These are phyloP conservation scores for Mentha longifolia DNA, from an alignment of 257 asterid species.

Conservation along the genomic window DNA sequence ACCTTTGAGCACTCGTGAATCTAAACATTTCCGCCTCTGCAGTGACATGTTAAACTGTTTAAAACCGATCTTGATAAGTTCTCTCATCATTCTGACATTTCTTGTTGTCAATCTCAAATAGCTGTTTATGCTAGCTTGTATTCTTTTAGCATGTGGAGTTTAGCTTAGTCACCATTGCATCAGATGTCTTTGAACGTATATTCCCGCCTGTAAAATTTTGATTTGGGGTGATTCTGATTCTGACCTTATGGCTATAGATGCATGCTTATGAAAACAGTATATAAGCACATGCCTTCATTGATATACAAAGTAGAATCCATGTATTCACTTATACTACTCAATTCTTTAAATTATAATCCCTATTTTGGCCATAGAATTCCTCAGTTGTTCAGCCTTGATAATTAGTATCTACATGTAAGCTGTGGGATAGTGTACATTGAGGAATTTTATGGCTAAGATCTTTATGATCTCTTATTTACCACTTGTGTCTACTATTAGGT, in stretches of 20 bases:
- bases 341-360: not conserved
- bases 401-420: constrained; percentile 4
- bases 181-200: not conserved
- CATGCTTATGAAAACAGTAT: constrained; percentile 22
- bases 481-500: not conserved
- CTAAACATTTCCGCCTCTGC: not conserved
- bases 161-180: constrained; percentile 16
- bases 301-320: not conserved
- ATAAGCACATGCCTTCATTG: constrained; percentile 20
- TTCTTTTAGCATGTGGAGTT: constrained; percentile 8
- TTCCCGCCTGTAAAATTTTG: not conserved
- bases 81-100: not conserved
- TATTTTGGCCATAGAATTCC: not conserved
- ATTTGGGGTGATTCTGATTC: not conserved
- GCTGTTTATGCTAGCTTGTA: not conserved
- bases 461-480: not conserved
- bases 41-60: not conserved
- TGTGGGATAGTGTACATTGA: not conserved
- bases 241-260: not conserved
- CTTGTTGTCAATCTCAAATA: constrained; percentile 7
- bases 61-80: not conserved
- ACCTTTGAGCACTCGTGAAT: constrained; percentile 3
- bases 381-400: not conserved
- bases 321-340: not conserved
- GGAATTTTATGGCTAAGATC: not conserved